Conservation (phyloP, 495 filamentous ascomycete species). For the Opeltia flavorubescens region DNA sequence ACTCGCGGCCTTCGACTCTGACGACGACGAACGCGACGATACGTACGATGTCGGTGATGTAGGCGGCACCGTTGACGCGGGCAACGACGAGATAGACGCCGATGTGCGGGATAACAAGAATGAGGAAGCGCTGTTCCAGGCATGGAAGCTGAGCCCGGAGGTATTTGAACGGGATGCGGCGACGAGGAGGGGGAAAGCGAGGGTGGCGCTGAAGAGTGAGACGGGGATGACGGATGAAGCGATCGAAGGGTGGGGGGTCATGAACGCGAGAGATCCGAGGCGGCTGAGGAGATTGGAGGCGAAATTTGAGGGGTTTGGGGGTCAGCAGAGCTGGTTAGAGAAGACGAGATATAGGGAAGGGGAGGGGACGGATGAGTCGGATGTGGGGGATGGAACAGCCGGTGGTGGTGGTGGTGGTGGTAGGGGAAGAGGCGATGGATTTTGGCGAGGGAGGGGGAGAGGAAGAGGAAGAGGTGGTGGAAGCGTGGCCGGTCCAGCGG, state of each 20-base stretch:
- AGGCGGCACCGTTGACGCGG: slow-evolving; percentile 64
- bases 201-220: slow-evolving; percentile 52
- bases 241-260: slow-evolving; percentile 86
- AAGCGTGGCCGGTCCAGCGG: slow-evolving; percentile 41
- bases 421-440: slow-evolving; percentile 35
- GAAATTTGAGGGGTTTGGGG: slow-evolving; percentile 44
- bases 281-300: slow-evolving; percentile 50
- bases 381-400: slow-evolving; percentile 24
- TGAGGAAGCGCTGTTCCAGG: slow-evolving; percentile 44
- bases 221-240: slow-evolving; percentile 88
- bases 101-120: slow-evolving; percentile 23
- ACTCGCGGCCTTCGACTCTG: slow-evolving; percentile 78
- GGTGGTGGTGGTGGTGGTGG: slow-evolving; percentile 33
- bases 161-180: slow-evolving; percentile 55
- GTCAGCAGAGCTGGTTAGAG: slow-evolving; percentile 41
- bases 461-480: slow-evolving; percentile 37
- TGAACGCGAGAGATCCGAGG: slow-evolving; percentile 60
- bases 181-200: slow-evolving; percentile 46
- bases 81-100: slow-evolving; percentile 26
- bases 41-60: slow-evolving; percentile 90
- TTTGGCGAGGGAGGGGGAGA: slow-evolving; percentile 31
- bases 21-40: slow-evolving; percentile 95
- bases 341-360: slow-evolving; percentile 41
- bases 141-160: slow-evolving; percentile 45
- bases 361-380: slow-evolving; percentile 20